Percentiles rank a stretch among this genome's conserved stretches.
phyloP scores from a whole-genome alignment of 2,329 filamentous ascomycete species.

The Fusarium falciforme region DNA sequence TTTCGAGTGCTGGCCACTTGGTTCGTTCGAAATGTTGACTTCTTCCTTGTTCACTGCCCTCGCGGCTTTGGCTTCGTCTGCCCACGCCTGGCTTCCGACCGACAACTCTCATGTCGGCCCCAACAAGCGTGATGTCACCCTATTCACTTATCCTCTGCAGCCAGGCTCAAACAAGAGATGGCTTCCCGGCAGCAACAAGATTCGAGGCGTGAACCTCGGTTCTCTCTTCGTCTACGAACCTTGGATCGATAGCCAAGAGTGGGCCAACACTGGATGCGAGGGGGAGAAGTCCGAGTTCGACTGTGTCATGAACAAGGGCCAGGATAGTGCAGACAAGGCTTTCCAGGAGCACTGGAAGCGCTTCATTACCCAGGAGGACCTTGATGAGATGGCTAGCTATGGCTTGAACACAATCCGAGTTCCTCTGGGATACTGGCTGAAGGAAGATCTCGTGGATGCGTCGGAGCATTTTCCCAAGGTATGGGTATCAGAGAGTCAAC shows the following conservation, averaged over 20 bases:
- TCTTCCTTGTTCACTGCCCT: slow-evolving; percentile 16
- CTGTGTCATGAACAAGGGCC: slow-evolving; percentile 61
- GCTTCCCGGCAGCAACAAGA: slow-evolving; percentile 48
- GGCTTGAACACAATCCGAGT: slow-evolving; percentile 66
- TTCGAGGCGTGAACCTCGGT: slow-evolving; percentile 67
- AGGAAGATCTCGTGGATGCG: slow-evolving; percentile 60
- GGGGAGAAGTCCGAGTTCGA: slow-evolving; percentile 63
- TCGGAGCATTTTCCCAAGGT: slow-evolving; percentile 62
- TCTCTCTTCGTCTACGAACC: slow-evolving; percentile 64
- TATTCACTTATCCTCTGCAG: slow-evolving; percentile 15
- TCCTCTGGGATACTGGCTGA: slow-evolving; percentile 67
- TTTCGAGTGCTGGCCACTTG: not conserved
- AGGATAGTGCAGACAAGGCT: slow-evolving; percentile 56
- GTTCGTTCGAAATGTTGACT: slow-evolving; percentile 18
- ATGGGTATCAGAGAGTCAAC: not conserved
- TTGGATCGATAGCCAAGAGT: slow-evolving; percentile 61
- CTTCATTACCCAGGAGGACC: slow-evolving; percentile 62
- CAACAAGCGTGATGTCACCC: slow-evolving; percentile 5
- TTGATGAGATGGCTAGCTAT: slow-evolving; percentile 60
- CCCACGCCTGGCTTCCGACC: slow-evolving; percentile 36
- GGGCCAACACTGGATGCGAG: slow-evolving; percentile 61
- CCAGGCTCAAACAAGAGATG: slow-evolving; percentile 13
- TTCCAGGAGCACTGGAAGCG: slow-evolving; percentile 63
- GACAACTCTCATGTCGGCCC: not conserved
- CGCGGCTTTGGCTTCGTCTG: slow-evolving; percentile 23